Evolutionary conservation across 805 yeast genomes (phyloP), one percentile per base, ranked within the genome.

Genomic region (Scheffersomyces lignosus): DNA sequence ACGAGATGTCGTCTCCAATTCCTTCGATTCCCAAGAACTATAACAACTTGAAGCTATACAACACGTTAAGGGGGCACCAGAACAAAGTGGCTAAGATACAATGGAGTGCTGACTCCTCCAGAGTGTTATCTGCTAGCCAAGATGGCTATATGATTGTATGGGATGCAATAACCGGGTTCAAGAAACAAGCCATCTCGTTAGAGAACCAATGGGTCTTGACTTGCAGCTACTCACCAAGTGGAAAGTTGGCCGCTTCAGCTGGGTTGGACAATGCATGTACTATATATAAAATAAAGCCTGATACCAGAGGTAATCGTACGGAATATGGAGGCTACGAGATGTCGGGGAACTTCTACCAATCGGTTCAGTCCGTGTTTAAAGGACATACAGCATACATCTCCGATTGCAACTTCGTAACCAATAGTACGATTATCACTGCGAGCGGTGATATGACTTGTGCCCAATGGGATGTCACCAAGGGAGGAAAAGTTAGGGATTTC

Each of bases 301-400:
- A 41, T 9, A 14, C 25, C 18, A 18, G 15, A 15, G 36, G 27
- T 12, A n/a, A n/a, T n/a, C n/a, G n/a, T n/a, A n/a, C n/a, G n/a
- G 38, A 29, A 25, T 17, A 5, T 4, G 26, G 31, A 12, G 32
- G 29, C 10, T 32, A 40, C 25, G 41, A 36, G 22, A 38, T 44
- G 51, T 37, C 27, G 22, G 50, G 51, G 7, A 31, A 37, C 17
- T 38, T 48, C 36, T 32, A 46, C 27, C 54, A 56, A 43, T 39
- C 64, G 40, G 66, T 78, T 5, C 67, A 73, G 22, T 66, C 81
- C 4, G 70, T 80, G 2, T 75, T 86, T 54, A 82, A 84, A 54
- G 93, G 93, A 1, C 96, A 90, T 60, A 72, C 78, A 5, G 91
- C 93, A 31, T 90, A 88, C 54, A 77, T 90, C 4, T 80, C 91